Evolutionary conservation across 139 green algal genomes (phyloP), one percentile per base, ranked within the genome.

Genomic region (Chlorella sp.): DNA sequence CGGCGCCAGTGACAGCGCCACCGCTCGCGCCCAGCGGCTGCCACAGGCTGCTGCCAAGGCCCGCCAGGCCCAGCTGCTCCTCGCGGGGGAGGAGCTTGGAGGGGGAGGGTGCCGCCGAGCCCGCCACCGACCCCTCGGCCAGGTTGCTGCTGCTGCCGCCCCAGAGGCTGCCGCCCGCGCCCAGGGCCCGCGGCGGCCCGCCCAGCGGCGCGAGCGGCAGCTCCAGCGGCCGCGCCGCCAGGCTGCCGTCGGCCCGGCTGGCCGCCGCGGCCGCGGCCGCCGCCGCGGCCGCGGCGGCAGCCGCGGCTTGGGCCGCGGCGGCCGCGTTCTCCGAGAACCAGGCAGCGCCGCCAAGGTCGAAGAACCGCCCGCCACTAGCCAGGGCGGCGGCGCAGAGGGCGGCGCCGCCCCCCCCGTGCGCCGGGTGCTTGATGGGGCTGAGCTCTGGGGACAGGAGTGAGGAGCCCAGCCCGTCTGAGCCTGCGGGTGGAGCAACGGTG

Each of bases 21-120:
- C 29, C 15, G 14, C 41, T 33, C 1, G 50, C 38, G 0, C 27
- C 38, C 12, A 8, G 38, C 2, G 68, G 58, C 68, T 75, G 51
- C 68, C 68, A 75, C 68, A 75, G 68, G 27, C 68, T 36, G 51
- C 68, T 65, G 51, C 68, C 68, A 11, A 75, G 68, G 8, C 51
- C 68, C 0, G 51, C 53, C 17, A 75, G 68, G 2, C 51, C 68
- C 38, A 75, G 51, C 38, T 75, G 51, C 38, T 75, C 68, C 12
- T 75, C n/a, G n/a, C n/a, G 68, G 4, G 41, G 51, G 27, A 14
- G 29, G 1, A 51, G 51, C 27, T 40, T 29, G 51, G 36, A 19
- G 35, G 68, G 68, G 51, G 51, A 66, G 35, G 68, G n/a, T n/a
- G n/a, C n/a, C n/a, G n/a, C 68, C 6, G 51, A 27, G 19, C 43